Evolutionary conservation across 1,284 basidiomycete species (phyloP).

Genomic region (Trichosporon ovoides): DNA sequence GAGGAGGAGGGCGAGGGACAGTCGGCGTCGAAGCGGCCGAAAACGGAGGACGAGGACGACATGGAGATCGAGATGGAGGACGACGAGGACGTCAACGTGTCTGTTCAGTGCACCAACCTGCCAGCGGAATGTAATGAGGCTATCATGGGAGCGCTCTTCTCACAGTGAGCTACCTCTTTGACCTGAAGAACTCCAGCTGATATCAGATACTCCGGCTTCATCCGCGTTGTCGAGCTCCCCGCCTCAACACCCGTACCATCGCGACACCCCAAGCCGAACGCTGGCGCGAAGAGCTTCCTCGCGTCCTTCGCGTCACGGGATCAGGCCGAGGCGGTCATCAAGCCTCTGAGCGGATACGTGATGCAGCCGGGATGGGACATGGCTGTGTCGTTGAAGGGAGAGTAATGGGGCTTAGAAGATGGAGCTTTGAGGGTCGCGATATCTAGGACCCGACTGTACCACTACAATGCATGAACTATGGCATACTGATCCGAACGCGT

Average conservation of each 20-base stretch:
- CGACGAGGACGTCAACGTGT: conserved; percentile 31
- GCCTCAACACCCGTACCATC: conserved; percentile 27
- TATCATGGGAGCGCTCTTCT: conserved; percentile 34
- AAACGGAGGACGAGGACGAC: conserved; percentile 39
- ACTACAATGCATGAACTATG: conserved; percentile 2
- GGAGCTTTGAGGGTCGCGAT: neutral
- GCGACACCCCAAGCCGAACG: conserved; percentile 33
- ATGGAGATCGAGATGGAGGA: conserved; percentile 49
- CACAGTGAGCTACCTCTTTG: conserved; percentile 24
- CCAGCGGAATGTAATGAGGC: conserved; percentile 39
- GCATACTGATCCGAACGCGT: neutral
- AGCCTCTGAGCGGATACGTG: conserved; percentile 33
- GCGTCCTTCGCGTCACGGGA: conserved; percentile 26
- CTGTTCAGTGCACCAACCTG: conserved; percentile 37
- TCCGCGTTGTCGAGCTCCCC: conserved; percentile 19
- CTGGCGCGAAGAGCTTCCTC: conserved; percentile 33
- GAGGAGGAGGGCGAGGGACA: conserved; percentile 58
- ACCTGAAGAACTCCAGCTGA: neutral
- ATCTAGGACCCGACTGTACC: neutral
- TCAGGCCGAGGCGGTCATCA: conserved; percentile 28
- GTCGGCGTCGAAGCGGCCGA: conserved; percentile 60
- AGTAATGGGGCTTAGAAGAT: neutral
- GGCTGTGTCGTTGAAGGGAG: conserved; percentile 28
- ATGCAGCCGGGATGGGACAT: conserved; percentile 47
- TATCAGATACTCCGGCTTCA: conserved; percentile 37